These are phyloP conservation scores for Colletotrichum gigasporum DNA, from an alignment of 2,329 filamentous ascomycete genomes.

Conservation along the genomic window DNA sequence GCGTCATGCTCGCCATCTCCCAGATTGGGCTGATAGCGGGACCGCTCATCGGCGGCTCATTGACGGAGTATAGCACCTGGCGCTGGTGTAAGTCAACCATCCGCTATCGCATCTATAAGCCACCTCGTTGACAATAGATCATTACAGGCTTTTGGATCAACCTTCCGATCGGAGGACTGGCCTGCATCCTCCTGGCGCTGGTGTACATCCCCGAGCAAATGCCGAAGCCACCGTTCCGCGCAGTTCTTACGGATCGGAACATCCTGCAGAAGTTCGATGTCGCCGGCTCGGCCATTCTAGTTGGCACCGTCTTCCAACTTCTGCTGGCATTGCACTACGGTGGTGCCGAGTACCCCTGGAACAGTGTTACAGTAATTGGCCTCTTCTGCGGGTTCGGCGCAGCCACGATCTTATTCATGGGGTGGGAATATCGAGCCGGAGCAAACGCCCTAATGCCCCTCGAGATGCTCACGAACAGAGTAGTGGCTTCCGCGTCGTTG, in stretches of 20 bases:
- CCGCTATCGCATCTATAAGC: not conserved
- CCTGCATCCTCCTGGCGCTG: constrained; percentile 43
- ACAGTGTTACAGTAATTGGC: constrained; percentile 47
- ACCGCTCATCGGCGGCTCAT: constrained; percentile 43
- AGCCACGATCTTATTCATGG: constrained; percentile 44
- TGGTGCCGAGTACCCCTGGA: constrained; percentile 49
- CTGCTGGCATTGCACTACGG: constrained; percentile 57
- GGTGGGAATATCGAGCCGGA: constrained; percentile 53
- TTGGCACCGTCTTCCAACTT: constrained; percentile 49
- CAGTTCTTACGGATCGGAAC: constrained; percentile 39
- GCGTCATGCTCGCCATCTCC: constrained; percentile 38
- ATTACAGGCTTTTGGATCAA: constrained; percentile 54
- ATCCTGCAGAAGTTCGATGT: constrained; percentile 50
- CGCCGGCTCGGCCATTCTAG: constrained; percentile 51
- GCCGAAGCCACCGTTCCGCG: constrained; percentile 38
- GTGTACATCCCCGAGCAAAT: constrained; percentile 47
- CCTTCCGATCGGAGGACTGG: constrained; percentile 51
- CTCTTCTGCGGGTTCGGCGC: constrained; percentile 48
- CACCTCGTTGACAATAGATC: not conserved
- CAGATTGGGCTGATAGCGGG: constrained; percentile 56
- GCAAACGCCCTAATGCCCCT: constrained; percentile 60
- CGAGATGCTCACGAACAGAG: constrained; percentile 39
- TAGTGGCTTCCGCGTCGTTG: constrained; percentile 44
- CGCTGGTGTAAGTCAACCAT: constrained; percentile 44
- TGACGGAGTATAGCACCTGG: constrained; percentile 41